Base-by-base conservation (phyloP, 2,329 filamentous ascomycete species). In the Cyphellophora europaea region DNA sequence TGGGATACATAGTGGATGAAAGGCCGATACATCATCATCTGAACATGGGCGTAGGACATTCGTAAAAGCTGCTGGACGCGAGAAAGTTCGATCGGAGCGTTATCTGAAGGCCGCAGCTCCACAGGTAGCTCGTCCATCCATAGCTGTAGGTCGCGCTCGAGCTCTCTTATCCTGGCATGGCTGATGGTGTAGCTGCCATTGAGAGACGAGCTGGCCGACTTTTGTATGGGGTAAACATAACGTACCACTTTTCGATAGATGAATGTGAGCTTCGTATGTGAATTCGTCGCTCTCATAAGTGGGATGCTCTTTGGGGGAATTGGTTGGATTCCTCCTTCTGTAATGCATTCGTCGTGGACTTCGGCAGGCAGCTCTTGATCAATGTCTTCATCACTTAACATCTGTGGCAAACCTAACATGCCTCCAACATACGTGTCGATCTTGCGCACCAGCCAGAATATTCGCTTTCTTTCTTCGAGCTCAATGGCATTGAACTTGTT, bases 51-150 rank as follows among this genome's bases (percentile, higher is more conserved):
- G 48, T 77, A 80, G 31, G 72, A 68, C 51, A 79, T 72, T 19
- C 75, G 69, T 18, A 80, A 63, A 19, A 78, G 58, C 50, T 79
- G 74, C 49, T 77, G 66, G 43, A 67, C 63, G 40, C 85, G 72
- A 48, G 87, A 73, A 15, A 88, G 72, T 50, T 88, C 78, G 19
- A 79, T 72, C 2, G 79, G 70, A 0, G 79, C 82, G 33, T 91
- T 85, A 1, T 79, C 73, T 42, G 84, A 86, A 2, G 87, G 87
- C 41, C 82, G 79, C 59, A 94, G 77, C 35, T 77, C 74, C 47
- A 77, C 68, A 0, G 88, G 89, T 16, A 98, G 56, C 38, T 68
- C 63, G 35, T 76, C 72, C 58, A 77, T 71, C 76, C 76, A 80
- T 11, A 60, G 56, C 48, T 78, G 72, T 34, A 80, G 57, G 49